Evolutionary conservation across 1,284 basidiomycete genomes (phyloP).

Genomic region (Wallemia hederae): DNA sequence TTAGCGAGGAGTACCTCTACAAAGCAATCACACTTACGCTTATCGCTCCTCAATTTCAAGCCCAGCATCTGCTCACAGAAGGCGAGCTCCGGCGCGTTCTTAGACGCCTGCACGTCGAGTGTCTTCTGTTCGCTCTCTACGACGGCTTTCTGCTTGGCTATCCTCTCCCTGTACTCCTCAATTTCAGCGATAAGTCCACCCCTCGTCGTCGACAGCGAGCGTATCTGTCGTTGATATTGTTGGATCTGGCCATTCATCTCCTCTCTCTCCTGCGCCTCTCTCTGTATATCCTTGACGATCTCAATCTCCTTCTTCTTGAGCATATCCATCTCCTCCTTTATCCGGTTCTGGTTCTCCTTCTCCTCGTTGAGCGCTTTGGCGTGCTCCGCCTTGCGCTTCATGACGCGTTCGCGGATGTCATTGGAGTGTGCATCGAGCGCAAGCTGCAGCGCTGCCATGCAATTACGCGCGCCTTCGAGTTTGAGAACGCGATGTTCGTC

Average conservation of each 20-base stretch:
- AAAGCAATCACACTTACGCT: slow-evolving; percentile 5
- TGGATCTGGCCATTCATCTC: slow-evolving; percentile 6
- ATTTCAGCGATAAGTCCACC: slow-evolving; percentile 7
- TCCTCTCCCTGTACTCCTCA: slow-evolving; percentile 5
- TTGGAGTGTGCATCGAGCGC: slow-evolving; percentile 1
- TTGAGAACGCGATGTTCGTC: neutral
- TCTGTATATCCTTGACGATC: slow-evolving; percentile 5
- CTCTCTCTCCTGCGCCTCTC: slow-evolving; percentile 7
- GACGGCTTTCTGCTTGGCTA: slow-evolving; percentile 4
- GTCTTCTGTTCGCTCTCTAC: slow-evolving; percentile 2
- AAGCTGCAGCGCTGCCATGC: neutral
- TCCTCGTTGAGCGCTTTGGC: slow-evolving; percentile 7
- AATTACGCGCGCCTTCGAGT: neutral
- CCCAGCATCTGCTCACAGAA: slow-evolving; percentile 11
- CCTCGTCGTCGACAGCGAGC: slow-evolving; percentile 7
- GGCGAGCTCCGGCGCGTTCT: slow-evolving; percentile 10
- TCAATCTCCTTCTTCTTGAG: slow-evolving; percentile 9
- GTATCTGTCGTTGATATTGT: slow-evolving; percentile 5
- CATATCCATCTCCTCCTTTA: slow-evolving; percentile 7
- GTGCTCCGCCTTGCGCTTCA: slow-evolving; percentile 5
- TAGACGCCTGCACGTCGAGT: slow-evolving; percentile 7
- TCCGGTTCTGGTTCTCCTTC: slow-evolving; percentile 7
- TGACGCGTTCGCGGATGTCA: slow-evolving; percentile 1
- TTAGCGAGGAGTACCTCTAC: neutral
- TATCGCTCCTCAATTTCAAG: slow-evolving; percentile 8